Conservation (phyloP, 495 filamentous ascomycete genomes). For the Penicillium coprophilum region DNA sequence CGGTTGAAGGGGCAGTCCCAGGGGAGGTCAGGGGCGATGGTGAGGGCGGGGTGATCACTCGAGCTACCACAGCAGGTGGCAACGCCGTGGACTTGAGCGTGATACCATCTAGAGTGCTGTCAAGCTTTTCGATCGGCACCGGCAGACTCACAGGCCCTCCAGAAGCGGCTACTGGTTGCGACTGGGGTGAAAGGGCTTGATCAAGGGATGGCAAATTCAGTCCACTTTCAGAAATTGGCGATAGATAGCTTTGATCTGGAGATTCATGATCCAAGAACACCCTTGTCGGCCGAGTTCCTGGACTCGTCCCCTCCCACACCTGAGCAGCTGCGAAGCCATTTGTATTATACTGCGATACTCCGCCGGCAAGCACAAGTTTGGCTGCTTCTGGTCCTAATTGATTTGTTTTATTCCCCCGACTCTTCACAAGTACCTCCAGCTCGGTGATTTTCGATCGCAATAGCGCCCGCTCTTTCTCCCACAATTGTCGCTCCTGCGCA, state of each 20-base stretch:
- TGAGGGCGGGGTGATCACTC: slow-evolving; percentile 47
- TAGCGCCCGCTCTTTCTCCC: slow-evolving; percentile 43
- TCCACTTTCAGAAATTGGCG: slow-evolving; percentile 23
- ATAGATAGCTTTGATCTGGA: slow-evolving; percentile 23
- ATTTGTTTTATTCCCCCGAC: slow-evolving; percentile 15
- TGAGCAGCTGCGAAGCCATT: slow-evolving; percentile 28
- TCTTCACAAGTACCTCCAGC: slow-evolving; percentile 34
- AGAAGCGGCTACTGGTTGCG: slow-evolving; percentile 26
- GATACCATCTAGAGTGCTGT: slow-evolving; percentile 50
- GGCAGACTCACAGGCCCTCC: slow-evolving; percentile 28
- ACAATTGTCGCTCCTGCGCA: slow-evolving; percentile 41
- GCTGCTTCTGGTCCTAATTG: slow-evolving; percentile 5
- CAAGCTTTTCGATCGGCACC: slow-evolving; percentile 50
- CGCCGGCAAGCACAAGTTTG: slow-evolving; percentile 6
- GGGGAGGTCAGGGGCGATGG: slow-evolving; percentile 36
- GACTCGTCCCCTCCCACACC: slow-evolving; percentile 48
- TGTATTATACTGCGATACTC: slow-evolving; percentile 14
- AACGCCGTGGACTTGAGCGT: slow-evolving; percentile 49
- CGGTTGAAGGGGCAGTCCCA: slow-evolving; percentile 20
- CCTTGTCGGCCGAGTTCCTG: slow-evolving; percentile 41
- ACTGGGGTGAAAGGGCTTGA: slow-evolving; percentile 43
- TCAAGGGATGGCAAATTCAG: slow-evolving; percentile 39
- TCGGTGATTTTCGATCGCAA: slow-evolving; percentile 42
- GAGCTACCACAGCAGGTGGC: slow-evolving; percentile 43
- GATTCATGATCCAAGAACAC: slow-evolving; percentile 42